A percentile compares a stretch with the other conserved stretches of the same genome.
Evolutionary conservation across 768 basidiomycete species (phyloP).

Genomic region (Tylopilus subfusipes): DNA sequence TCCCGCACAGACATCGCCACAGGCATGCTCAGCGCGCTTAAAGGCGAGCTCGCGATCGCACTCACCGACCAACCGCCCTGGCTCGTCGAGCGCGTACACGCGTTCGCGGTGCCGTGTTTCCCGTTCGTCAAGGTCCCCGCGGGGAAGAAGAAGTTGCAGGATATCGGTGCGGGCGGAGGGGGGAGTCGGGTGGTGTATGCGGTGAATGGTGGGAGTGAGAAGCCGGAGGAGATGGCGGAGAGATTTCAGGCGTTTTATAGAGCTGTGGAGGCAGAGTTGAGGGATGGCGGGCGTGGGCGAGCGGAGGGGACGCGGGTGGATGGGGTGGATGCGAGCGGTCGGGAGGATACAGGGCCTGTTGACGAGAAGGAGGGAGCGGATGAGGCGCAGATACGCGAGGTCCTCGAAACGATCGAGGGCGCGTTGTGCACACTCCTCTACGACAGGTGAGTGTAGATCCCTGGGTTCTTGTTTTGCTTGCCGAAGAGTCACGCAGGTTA

Average conservation of each 20-base stretch:
- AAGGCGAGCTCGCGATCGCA: constrained; percentile 50
- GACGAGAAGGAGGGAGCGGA: constrained; percentile 23
- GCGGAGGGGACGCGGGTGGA: neutral
- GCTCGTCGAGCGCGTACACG: constrained; percentile 57
- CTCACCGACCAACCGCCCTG: constrained; percentile 48
- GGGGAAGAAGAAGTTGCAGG: constrained; percentile 32
- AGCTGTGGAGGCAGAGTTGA: constrained; percentile 61
- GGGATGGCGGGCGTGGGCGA: constrained; percentile 20
- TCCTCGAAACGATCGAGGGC: constrained; percentile 73
- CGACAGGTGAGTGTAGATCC: constrained; percentile 54
- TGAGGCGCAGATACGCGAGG: constrained; percentile 49
- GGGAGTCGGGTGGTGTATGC: constrained; percentile 30
- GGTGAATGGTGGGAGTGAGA: constrained; percentile 40
- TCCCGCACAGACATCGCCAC: constrained; percentile 51
- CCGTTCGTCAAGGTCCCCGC: constrained; percentile 48
- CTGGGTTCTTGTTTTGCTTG: neutral
- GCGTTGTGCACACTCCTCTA: constrained; percentile 74
- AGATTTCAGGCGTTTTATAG: constrained; percentile 71
- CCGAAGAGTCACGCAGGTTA: constrained; percentile 43
- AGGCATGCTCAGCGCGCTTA: constrained; percentile 50
- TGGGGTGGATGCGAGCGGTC: constrained; percentile 7
- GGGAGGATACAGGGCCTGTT: constrained; percentile 13
- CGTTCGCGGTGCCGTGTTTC: constrained; percentile 51
- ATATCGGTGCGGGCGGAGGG: constrained; percentile 27
- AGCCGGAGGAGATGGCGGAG: constrained; percentile 49